Evolutionary conservation across 208 protist species (phyloP).

Genomic region (Wallacemonas sp.): DNA sequence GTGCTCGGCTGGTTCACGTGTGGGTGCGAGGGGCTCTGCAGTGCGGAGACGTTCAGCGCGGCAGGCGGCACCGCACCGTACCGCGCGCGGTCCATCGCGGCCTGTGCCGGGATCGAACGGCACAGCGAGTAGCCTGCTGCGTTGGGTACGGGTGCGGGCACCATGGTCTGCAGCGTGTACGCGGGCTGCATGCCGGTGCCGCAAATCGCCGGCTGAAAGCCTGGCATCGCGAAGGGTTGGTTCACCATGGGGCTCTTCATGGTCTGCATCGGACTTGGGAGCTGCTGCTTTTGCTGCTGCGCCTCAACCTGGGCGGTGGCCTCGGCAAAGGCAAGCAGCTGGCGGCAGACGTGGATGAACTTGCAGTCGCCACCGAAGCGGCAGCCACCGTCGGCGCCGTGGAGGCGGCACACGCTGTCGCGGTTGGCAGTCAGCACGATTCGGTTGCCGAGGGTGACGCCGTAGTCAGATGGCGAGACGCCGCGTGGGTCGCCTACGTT

Average conservation of each 20-base stretch:
- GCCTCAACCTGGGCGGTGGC: neutral
- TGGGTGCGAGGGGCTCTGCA: constrained; percentile 9
- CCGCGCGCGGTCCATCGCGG: neutral
- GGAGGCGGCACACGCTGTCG: constrained; percentile 36
- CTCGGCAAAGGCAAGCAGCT: constrained; percentile 22
- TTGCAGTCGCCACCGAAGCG: constrained; percentile 65
- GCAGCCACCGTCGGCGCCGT: constrained; percentile 39
- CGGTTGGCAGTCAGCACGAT: constrained; percentile 21
- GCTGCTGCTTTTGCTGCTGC: neutral
- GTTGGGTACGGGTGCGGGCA: no score
- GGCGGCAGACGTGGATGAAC: constrained; percentile 61
- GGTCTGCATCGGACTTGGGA: neutral
- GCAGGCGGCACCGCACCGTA: neutral
- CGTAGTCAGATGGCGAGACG: neutral
- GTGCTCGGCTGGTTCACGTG: neutral
- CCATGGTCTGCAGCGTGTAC: neutral
- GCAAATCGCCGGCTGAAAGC: neutral
- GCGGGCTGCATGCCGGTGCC: neutral
- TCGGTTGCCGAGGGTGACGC: constrained; percentile 10
- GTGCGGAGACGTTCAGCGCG: constrained; percentile 8
- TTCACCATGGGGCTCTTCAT: neutral
- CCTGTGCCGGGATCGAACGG: no score
- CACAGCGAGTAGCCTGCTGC: constrained; percentile 7
- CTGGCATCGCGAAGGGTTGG: neutral
- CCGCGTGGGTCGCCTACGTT: constrained; percentile 9